Base-by-base conservation (phyloP, 2,329 filamentous ascomycete genomes). In the Colletotrichum tabaci region DNA sequence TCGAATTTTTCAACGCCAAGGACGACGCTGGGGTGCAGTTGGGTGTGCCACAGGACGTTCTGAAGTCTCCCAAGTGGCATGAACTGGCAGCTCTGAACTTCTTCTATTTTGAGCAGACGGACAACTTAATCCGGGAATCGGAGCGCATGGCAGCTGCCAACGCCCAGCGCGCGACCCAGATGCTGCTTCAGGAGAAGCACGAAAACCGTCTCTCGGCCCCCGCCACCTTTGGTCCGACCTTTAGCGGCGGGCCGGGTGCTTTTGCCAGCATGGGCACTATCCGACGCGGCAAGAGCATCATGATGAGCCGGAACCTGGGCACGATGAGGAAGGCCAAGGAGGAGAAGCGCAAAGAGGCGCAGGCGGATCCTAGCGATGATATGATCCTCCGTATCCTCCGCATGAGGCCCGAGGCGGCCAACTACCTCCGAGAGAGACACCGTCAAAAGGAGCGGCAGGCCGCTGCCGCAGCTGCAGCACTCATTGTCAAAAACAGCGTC, bases 21-120 rank as follows among this genome's bases (percentile, higher is more conserved):
- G 95, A 98, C 77, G 95, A 98, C 77, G 89, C 93, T 16, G 77
- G 95, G 66, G 93, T 96, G 81, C 93, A 93, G 30, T 89, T 96
- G 72, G 96, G 96, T 74, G 94, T 99, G 3, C 93, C 95, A 0
- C 90, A 94, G 55, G 95, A 98, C 80, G 92, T 98, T 42, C 89
- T 99, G 79, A 98, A 97, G 83, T 97, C 94, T 75, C 94, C 96
- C 79, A 99, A 99, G 88, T 99, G 98, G 86, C 95, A 98, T 85
- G 96, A 99, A 82, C 90, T 99, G 65, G 94, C 96, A 75, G 96
- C 94, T 73, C 89, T 99, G 74, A 97, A 98, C 85, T 99, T 98
- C 87, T 99, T 98, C 87, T 99, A 99, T 85, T 97, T 96, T 79
- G 95, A 98, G 78, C 89, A 93, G 42, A 97, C 95, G 1, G 94